These are phyloP conservation scores for Saccharomycopsis javanensis DNA, from an alignment of 805 yeast genomes.

Conservation along the genomic window DNA sequence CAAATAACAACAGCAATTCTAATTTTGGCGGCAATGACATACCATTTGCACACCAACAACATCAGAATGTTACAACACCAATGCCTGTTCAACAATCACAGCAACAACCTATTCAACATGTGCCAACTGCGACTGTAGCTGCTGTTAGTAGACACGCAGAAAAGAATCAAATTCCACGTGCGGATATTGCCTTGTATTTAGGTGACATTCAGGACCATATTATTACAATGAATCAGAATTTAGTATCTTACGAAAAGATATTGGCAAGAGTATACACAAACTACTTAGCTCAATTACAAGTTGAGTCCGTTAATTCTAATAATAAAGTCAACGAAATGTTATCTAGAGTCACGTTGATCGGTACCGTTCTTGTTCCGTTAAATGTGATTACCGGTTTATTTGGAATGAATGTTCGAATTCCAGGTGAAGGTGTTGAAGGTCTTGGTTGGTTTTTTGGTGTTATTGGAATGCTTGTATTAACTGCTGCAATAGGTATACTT, in stretches of 20 bases:
- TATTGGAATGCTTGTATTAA: constrained; percentile 39
- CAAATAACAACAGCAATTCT: not conserved
- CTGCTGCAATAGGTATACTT: constrained; percentile 32
- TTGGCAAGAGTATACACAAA: constrained; percentile 86
- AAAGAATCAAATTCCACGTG: constrained; percentile 47
- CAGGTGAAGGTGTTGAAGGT: constrained; percentile 46
- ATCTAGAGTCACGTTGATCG: constrained; percentile 80
- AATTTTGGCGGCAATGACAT: not conserved
- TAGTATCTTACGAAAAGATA: constrained; percentile 84
- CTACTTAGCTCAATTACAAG: constrained; percentile 88
- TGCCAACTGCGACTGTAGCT: not conserved
- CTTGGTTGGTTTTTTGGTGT: constrained; percentile 65
- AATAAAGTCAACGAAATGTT: constrained; percentile 78
- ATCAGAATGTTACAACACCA: not conserved
- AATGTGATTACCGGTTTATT: constrained; percentile 85
- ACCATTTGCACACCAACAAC: not conserved
- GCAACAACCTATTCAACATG: not conserved
- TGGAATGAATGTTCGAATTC: constrained; percentile 91
- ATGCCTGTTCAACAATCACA: not conserved
- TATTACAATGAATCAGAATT: constrained; percentile 88
- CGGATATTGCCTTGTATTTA: constrained; percentile 81
- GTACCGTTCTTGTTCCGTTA: constrained; percentile 84
- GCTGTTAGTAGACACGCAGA: not conserved
- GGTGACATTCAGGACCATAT: constrained; percentile 98
- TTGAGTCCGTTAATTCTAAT: constrained; percentile 80